Evolutionary conservation across 352 stramenopile species (phyloP).

Genomic region (Phytophthora quininea): DNA sequence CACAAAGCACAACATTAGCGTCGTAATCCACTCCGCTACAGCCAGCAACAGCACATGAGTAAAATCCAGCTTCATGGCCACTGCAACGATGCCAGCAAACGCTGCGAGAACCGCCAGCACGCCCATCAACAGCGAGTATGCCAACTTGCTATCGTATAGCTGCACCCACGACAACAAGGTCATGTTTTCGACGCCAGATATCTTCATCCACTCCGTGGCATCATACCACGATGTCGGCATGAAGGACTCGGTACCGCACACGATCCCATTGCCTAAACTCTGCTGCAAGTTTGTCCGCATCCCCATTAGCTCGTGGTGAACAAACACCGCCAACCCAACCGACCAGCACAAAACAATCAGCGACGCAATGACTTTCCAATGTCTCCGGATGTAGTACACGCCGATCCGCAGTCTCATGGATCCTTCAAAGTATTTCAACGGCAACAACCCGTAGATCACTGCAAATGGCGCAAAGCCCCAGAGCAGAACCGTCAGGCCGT

Average conservation of each 20-base stretch:
- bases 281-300: constrained; percentile 49
- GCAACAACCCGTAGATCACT: constrained; percentile 61
- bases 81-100: constrained; percentile 68
- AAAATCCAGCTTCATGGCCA: constrained; percentile 83
- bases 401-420: constrained; percentile 71
- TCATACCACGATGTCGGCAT: constrained; percentile 57
- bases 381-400: constrained; percentile 75
- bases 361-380: constrained; percentile 76
- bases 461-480: constrained; percentile 73
- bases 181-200: constrained; percentile 38
- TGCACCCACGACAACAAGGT: constrained; percentile 65
- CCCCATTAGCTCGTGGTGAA: constrained; percentile 56
- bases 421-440: constrained; percentile 72
- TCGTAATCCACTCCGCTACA: constrained; percentile 61
- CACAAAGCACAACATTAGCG: constrained; percentile 53
- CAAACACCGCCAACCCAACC: constrained; percentile 65
- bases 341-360: constrained; percentile 75
- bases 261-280: constrained; percentile 42
- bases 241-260: constrained; percentile 47
- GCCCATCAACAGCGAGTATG: constrained; percentile 68
- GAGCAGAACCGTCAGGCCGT: constrained; percentile 44
- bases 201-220: constrained; percentile 37
- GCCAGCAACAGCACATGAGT: constrained; percentile 68
- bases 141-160: constrained; percentile 68
- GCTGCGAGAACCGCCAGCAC: constrained; percentile 64